A percentile compares a stretch with the other conserved stretches of the same genome.
These are phyloP conservation scores for Taphrina communis DNA, from an alignment of 1,139 yeast species.

Conservation along the genomic window DNA sequence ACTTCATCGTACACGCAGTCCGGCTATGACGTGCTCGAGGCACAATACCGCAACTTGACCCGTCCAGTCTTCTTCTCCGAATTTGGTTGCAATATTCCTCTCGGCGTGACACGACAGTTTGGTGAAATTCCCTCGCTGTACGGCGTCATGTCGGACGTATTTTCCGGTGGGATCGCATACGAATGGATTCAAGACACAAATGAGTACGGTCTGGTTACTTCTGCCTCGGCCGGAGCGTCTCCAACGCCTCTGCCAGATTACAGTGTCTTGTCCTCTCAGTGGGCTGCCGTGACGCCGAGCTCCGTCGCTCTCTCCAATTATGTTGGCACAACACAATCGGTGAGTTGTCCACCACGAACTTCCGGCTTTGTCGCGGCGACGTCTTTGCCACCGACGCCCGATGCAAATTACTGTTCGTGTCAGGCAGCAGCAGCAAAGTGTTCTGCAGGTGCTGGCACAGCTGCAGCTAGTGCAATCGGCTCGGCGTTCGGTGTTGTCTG, in stretches of 20 bases:
- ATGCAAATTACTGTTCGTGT: conserved; percentile 63
- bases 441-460: conserved; percentile 54
- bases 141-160: conserved; percentile 79
- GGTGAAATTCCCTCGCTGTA: conserved; percentile 77
- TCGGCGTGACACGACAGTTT: conserved; percentile 76
- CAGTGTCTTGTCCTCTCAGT: conserved; percentile 61
- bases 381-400: conserved; percentile 62
- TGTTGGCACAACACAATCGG: conserved; percentile 49
- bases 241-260: conserved; percentile 62
- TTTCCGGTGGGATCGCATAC: conserved; percentile 91
- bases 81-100: conserved; percentile 79
- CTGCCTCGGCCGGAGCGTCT: conserved; percentile 53
- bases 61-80: conserved; percentile 89
- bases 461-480: conserved; percentile 51
- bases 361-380: conserved; percentile 57
- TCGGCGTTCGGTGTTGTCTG: conserved; percentile 59
- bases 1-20: conserved; percentile 77
- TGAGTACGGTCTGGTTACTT: conserved; percentile 79
- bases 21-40: conserved; percentile 78
- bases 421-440: conserved; percentile 61
- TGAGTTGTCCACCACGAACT: conserved; percentile 50
- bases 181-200: conserved; percentile 89
- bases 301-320: conserved; percentile 58
- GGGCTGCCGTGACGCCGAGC: conserved; percentile 55
- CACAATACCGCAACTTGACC: conserved; percentile 69